Conservation (phyloP, 1,284 basidiomycete species). For the Leccinum huronense region DNA sequence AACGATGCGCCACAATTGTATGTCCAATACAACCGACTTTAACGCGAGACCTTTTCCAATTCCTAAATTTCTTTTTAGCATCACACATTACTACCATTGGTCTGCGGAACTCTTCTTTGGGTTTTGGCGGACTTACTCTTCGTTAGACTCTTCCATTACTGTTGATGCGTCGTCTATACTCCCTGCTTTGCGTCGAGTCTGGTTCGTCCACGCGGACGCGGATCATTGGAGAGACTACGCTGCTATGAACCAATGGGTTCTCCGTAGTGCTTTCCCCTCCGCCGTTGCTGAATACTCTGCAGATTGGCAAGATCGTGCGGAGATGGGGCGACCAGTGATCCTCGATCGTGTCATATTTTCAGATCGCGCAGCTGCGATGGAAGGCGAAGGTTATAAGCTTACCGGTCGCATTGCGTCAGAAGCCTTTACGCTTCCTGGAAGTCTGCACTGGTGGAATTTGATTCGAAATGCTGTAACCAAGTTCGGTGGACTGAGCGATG, state of each 20-base stretch:
- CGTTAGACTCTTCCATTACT: constrained; percentile 67
- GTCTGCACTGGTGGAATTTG: constrained; percentile 78
- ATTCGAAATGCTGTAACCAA: constrained; percentile 71
- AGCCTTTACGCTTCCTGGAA: constrained; percentile 71
- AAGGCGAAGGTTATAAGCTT: constrained; percentile 61
- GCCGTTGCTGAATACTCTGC: constrained; percentile 70
- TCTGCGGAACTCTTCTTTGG: constrained; percentile 87
- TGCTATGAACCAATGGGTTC: constrained; percentile 77
- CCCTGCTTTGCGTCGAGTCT: constrained; percentile 67
- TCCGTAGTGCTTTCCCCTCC: constrained; percentile 74
- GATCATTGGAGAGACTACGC: constrained; percentile 87
- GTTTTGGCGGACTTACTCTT: constrained; percentile 84
- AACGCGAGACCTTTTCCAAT: constrained; percentile 7
- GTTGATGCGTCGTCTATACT: constrained; percentile 64
- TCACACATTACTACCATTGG: constrained; percentile 83
- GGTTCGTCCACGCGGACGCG: constrained; percentile 72
- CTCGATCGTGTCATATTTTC: constrained; percentile 81
- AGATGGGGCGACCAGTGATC: constrained; percentile 68
- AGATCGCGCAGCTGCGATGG: constrained; percentile 80
- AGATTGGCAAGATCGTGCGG: constrained; percentile 77
- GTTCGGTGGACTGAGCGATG: constrained; percentile 58
- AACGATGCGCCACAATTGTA: constrained; percentile 87
- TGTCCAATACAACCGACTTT: constrained; percentile 25
- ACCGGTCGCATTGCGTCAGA: constrained; percentile 76
- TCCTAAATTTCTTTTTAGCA: constrained; percentile 38